phyloP scores from a whole-genome alignment of 2,329 filamentous ascomycete species.

The Pseudophaeomoniella oleicola region DNA sequence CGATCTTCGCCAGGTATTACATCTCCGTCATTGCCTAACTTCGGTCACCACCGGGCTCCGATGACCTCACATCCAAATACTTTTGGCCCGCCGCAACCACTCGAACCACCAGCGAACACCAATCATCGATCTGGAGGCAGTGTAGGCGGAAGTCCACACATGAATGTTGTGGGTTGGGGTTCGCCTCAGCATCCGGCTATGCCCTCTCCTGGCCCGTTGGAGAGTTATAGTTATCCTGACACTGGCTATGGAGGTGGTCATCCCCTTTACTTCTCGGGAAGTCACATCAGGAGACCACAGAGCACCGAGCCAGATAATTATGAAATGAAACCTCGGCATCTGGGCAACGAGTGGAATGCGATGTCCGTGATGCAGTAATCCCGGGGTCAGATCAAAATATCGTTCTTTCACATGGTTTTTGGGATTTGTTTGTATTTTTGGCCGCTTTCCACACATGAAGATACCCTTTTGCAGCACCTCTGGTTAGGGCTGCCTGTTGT shows the following conservation, averaged over 20 bases:
- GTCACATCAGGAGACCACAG: conserved; percentile 55
- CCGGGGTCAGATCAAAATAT: neutral
- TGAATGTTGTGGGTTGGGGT: conserved; percentile 69
- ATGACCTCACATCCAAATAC: conserved; percentile 74
- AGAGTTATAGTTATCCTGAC: conserved; percentile 75
- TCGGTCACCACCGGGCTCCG: conserved; percentile 34
- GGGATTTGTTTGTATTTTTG: too few relatives aligned
- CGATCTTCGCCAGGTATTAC: conserved; percentile 47
- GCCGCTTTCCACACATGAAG: neutral
- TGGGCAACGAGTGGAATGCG: conserved; percentile 2
- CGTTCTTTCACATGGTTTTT: too few relatives aligned
- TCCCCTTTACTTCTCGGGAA: conserved; percentile 57
- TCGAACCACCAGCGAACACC: conserved; percentile 67
- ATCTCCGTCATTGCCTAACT: conserved; percentile 49
- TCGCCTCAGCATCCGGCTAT: conserved; percentile 64
- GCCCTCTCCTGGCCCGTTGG: conserved; percentile 54
- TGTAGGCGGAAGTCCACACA: conserved; percentile 73
- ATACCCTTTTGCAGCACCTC: neutral
- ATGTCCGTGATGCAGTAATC: conserved; percentile 1
- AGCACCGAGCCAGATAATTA: conserved; percentile 60
- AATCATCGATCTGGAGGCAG: conserved; percentile 60
- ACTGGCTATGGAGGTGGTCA: conserved; percentile 43
- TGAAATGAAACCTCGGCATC: conserved; percentile 38
- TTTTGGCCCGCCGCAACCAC: conserved; percentile 69
- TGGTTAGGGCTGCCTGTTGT: neutral